Base-by-base conservation (phyloP, 108 stramenopile species). In the Nitzschia inconspicua region DNA sequence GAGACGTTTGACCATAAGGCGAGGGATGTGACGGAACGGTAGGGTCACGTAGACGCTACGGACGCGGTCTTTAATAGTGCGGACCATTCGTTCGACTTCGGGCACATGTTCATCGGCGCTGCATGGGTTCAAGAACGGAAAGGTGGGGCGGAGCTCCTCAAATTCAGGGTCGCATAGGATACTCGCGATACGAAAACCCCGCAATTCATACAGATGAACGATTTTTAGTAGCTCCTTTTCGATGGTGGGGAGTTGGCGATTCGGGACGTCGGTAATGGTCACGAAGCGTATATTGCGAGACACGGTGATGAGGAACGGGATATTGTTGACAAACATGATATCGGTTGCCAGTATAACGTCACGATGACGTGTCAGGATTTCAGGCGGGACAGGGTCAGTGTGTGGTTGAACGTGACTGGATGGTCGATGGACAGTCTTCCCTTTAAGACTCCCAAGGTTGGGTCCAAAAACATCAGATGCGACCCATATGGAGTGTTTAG, bases 281-380 rank as follows among this genome's bases (percentile, higher is more conserved):
- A 53, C 27, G 23, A 81, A 72, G 24, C 49, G 56, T 4, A 81
- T 55, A 23, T 52, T 41, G 18, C 50, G 26, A 1, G 72, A 65
- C 26, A 60, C 28, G 28, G 75, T 70, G 44, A 58, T 31, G 9
- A 81, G 35, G 55, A 81, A 77, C n/a, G 62, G 62, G 14, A 77
- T 37, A 2, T 40, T 26, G 7, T 65, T 65, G 0, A 78, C 72
- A 44, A 44, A 63, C 63, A 78, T 70, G 22, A 75, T 59, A 39
- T 80, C 71, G 2, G 47, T 71, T 10, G 44, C 25, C 24, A 80
- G 28, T 2, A 41, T 51, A 14, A 80, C 67, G 8, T 69, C 28
- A 18, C 57, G 27, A 57, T 76, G 37, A 7, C 14, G 44, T 26
- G 28, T 19, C 36, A 65, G 7, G 11, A 76, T 46, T 2, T 39